Base-by-base conservation (phyloP, 1,284 basidiomycete genomes). In the Mycena sp. region DNA sequence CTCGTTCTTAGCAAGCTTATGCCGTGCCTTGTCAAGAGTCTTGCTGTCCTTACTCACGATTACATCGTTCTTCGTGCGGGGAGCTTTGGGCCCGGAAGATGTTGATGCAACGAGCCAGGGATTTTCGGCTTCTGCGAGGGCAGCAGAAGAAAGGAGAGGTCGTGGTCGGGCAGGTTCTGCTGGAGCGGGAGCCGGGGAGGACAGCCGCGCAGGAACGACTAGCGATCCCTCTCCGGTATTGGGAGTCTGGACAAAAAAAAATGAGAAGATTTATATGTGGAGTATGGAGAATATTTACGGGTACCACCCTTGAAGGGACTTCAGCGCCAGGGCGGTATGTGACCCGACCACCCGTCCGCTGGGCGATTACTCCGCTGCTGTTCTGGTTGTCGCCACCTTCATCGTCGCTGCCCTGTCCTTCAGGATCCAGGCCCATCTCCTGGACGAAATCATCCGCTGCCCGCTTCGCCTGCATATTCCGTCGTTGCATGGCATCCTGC, bases 401-500 rank as follows among this genome's bases (percentile, higher is more conserved):
- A 4, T 75, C 77, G 0, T 76, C 79, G 3, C 78, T 79, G 10
- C 78, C 79, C 10, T 77, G 78, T n/a, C n/a, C n/a, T n/a, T n/a
- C n/a, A n/a, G n/a, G n/a, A 68, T 5, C 77, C 78, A 48, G 28
- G 41, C 85, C 86, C 71, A 96, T 80, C 70, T 94, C 91, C 64
- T 80, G 81, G 60, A 88, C 78, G 63, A 95, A 87, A 67, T 93
- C 91, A 60, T 91, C 90, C 12, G 85, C 87, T 67, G 87, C 84
- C 59, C 82, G 83, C 61, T 88, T 81, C 0, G 86, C 86, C 54
- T 81, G 83, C 16, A 76, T 81, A 70, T 87, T 81, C 61, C 89
- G 85, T 67, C 93, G 83, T 14, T 87, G 87, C 78, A 91, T 88
- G 0, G 93, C 95, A 63, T 95, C 91, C 74, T 92, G 89, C 96